A percentile compares a stretch with the other conserved stretches of the same genome.
Evolutionary conservation across 768 basidiomycete genomes (phyloP).

Genomic region (Cubamyces sp.): DNA sequence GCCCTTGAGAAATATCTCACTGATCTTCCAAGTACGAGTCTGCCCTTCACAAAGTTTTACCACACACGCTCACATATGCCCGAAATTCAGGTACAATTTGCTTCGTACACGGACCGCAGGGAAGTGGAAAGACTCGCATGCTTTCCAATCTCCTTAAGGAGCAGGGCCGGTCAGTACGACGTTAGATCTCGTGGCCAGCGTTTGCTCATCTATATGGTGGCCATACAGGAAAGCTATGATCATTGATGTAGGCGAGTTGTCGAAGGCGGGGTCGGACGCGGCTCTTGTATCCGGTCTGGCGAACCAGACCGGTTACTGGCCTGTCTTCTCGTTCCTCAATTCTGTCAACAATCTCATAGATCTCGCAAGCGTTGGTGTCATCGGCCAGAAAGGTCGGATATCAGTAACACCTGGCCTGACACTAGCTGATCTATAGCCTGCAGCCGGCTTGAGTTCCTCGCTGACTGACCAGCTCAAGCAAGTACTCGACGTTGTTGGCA

Average conservation of each 20-base stretch:
- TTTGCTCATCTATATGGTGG: neutral
- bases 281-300: constrained; percentile 73
- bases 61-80: neutral
- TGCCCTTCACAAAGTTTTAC: neutral
- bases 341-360: constrained; percentile 85
- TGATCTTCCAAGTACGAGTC: constrained; percentile 70
- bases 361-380: constrained; percentile 90
- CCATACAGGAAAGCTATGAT: constrained; percentile 60
- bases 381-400: constrained; percentile 91
- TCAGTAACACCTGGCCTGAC: too few relatives aligned
- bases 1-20: constrained; percentile 71
- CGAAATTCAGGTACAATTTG: constrained; percentile 61
- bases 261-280: constrained; percentile 69
- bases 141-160: constrained; percentile 56
- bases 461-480: constrained; percentile 82
- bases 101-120: constrained; percentile 83
- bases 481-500: constrained; percentile 78
- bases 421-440: neutral
- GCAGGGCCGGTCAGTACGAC: constrained; percentile 49
- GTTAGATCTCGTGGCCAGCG: too few relatives aligned
- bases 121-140: constrained; percentile 76
- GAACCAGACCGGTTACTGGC: constrained; percentile 85
- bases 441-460: constrained; percentile 83
- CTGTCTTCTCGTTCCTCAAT: constrained; percentile 83
- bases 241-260: constrained; percentile 84